Evolutionary conservation across 805 yeast species (phyloP).

Genomic region (Starmerella gropengiesseri): DNA sequence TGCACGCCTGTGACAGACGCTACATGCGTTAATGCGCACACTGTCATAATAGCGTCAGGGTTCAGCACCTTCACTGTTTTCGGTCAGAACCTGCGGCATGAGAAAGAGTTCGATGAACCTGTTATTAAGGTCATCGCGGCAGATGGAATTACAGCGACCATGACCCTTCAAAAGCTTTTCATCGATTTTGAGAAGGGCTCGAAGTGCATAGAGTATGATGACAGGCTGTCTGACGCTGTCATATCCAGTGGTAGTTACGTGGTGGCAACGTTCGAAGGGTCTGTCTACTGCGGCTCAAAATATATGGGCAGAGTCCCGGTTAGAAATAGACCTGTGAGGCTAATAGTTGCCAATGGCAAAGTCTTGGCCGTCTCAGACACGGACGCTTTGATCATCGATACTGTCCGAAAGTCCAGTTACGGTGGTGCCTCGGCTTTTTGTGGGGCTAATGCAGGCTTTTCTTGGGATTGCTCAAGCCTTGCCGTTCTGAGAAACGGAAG

Average conservation of each 20-base stretch:
- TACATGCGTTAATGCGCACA: not conserved
- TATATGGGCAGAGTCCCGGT: not conserved
- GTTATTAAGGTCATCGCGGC: conserved; percentile 1
- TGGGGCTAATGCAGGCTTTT: not conserved
- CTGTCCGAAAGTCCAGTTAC: not conserved
- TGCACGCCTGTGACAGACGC: conserved; percentile 2
- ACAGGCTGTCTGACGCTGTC: not conserved
- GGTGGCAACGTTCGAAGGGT: not conserved
- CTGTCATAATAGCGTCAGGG: not conserved
- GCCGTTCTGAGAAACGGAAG: conserved; percentile 1
- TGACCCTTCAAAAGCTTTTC: not conserved
- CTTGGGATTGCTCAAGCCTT: not conserved
- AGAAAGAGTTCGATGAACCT: not conserved
- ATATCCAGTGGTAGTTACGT: not conserved
- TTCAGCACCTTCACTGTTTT: not conserved
- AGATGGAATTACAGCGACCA: not conserved
- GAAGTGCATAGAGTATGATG: not conserved
- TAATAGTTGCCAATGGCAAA: not conserved
- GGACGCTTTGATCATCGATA: conserved; percentile 1
- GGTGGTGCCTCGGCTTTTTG: not conserved
- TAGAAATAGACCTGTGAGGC: not conserved
- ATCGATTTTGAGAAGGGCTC: not conserved
- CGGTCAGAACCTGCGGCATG: not conserved
- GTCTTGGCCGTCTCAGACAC: not conserved
- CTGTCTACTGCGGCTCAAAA: not conserved